Percentiles rank a stretch among this genome's conserved stretches.
phyloP scores from a whole-genome alignment of 441 rosid species.

The Erodium moschatum region DNA sequence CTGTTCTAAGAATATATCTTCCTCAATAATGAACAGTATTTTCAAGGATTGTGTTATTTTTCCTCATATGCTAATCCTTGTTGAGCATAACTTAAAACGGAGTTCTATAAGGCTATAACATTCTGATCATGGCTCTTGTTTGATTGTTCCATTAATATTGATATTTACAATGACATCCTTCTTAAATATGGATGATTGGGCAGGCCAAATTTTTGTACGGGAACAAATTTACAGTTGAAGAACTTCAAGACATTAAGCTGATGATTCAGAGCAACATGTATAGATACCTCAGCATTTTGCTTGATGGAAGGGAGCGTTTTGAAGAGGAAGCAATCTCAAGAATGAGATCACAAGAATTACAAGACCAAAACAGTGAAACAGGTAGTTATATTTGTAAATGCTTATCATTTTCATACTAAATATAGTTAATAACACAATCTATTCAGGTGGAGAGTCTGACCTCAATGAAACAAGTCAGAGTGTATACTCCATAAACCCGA shows the following conservation, averaged over 20 bases:
- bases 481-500: slow-evolving; percentile 72
- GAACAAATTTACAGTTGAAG: slow-evolving; percentile 67
- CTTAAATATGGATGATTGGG: slow-evolving; percentile 20
- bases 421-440: neutral
- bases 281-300: slow-evolving; percentile 85
- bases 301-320: slow-evolving; percentile 97
- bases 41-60: neutral
- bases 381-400: slow-evolving; percentile 30
- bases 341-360: slow-evolving; percentile 31
- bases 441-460: slow-evolving; percentile 43
- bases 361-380: slow-evolving; percentile 42
- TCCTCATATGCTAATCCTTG: neutral
- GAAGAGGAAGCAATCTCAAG: slow-evolving; percentile 78
- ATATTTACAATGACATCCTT: slow-evolving; percentile 1
- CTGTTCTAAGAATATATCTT: neutral
- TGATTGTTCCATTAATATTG: neutral
- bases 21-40: neutral
- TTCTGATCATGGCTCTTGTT: neutral
- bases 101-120: neutral
- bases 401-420: neutral
- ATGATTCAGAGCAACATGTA: slow-evolving; percentile 99
- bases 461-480: slow-evolving; percentile 37
- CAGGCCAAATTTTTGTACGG: slow-evolving; percentile 99
- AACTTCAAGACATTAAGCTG: slow-evolving; percentile 81
- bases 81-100: neutral